Conservation (phyloP, 2,329 filamentous ascomycete species). For the Colletotrichum aenigma region DNA sequence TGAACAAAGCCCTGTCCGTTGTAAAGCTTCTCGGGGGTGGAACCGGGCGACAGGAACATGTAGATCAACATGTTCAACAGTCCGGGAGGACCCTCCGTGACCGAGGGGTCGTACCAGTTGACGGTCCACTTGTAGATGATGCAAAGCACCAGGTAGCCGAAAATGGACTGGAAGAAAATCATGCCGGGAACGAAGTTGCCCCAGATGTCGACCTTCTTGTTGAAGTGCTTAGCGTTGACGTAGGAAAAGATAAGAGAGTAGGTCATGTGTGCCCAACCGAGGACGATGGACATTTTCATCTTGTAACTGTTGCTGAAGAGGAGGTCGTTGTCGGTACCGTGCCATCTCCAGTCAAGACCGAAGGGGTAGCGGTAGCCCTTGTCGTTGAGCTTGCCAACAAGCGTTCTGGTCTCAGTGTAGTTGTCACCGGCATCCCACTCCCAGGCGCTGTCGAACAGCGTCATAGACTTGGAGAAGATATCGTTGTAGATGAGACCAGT, state of each 20-base stretch:
- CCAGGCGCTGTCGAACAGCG: conserved; percentile 90
- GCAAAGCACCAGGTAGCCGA: conserved; percentile 91
- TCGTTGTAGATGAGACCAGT: conserved; percentile 98
- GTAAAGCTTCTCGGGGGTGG: conserved; percentile 71
- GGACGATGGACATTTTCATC: conserved; percentile 99
- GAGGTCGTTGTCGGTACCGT: conserved; percentile 91
- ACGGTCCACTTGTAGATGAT: conserved; percentile 98
- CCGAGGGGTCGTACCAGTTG: conserved; percentile 72
- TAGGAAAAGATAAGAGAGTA: conserved; percentile 94
- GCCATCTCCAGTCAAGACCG: conserved; percentile 95
- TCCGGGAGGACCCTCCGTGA: conserved; percentile 75
- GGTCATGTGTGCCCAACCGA: conserved; percentile 99
- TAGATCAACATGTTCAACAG: conserved; percentile 99
- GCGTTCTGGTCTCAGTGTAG: conserved; percentile 67
- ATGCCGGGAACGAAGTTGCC: conserved; percentile 97
- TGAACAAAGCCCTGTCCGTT: conserved; percentile 78
- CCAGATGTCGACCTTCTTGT: conserved; percentile 93
- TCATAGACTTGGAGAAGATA: conserved; percentile 91
- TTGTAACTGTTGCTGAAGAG: conserved; percentile 99
- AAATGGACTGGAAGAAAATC: conserved; percentile 99
- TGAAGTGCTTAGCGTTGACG: conserved; percentile 94
- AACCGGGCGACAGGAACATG: conserved; percentile 93
- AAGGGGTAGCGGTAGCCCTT: conserved; percentile 89
- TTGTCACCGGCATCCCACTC: conserved; percentile 71
- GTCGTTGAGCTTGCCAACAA: conserved; percentile 69